Percentiles rank a stretch among this genome's conserved stretches.
phyloP scores from a whole-genome alignment of 495 filamentous ascomycete genomes.

The Oidiodendron maius region DNA sequence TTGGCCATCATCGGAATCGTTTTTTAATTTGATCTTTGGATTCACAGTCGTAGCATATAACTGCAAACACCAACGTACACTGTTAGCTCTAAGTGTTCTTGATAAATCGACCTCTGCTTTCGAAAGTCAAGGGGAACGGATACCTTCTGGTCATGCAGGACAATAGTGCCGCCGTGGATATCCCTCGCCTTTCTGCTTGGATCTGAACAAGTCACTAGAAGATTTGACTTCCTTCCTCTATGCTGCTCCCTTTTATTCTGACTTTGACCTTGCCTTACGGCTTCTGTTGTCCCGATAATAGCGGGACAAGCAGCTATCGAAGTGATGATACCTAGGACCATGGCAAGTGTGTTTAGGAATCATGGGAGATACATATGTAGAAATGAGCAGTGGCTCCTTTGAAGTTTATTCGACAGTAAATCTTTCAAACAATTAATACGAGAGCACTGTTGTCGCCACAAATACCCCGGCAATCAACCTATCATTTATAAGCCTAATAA shows the following conservation, averaged over 20 bases:
- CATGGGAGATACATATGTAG: neutral
- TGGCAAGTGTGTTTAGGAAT: neutral
- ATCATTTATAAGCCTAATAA: too few species aligned
- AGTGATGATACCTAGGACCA: constrained; percentile 27
- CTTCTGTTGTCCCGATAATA: constrained; percentile 45
- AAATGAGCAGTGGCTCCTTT: too few species aligned
- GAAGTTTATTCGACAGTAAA: too few species aligned
- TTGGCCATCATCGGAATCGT: constrained; percentile 28
- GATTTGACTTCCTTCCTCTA: constrained; percentile 41
- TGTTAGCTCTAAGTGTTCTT: neutral
- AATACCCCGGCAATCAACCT: too few species aligned
- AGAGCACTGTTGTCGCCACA: too few species aligned
- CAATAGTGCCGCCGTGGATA: constrained; percentile 39
- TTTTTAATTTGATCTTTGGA: constrained; percentile 25
- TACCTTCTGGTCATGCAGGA: constrained; percentile 38
- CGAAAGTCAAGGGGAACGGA: neutral
- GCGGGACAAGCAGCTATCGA: constrained; percentile 45
- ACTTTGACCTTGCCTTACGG: constrained; percentile 40
- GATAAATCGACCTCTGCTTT: neutral
- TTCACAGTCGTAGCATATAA: constrained; percentile 19
- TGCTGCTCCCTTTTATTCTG: constrained; percentile 40
- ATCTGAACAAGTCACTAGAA: constrained; percentile 38
- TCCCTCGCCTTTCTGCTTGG: constrained; percentile 30
- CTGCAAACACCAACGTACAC: constrained; percentile 1
- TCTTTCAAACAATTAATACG: too few species aligned